Base-by-base conservation (phyloP, 495 filamentous ascomycete species). In the Sordaria brevicollis region DNA sequence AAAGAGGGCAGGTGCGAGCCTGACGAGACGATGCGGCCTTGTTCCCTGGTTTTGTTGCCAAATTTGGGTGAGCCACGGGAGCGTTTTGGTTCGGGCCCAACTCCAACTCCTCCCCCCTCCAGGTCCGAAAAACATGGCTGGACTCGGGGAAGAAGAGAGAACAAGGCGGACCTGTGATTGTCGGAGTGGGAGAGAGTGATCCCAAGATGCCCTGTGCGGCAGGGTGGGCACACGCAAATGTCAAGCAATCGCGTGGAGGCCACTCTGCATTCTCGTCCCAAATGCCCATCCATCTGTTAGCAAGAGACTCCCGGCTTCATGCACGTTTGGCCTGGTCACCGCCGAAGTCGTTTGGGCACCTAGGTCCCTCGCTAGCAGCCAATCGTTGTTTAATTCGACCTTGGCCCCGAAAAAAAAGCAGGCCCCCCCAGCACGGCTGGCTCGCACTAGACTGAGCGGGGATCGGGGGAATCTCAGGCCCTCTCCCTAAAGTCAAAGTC, bases 361-460 rank as follows among this genome's bases (percentile, higher is more conserved):
- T 15, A 34, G 43, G 74, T 76, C 70, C 41, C 68, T 54, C 67
- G 70, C 66, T 77, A 78, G 72, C 69, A 68, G 36, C 67, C 38
- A 41, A 66, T 43, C 25, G 65, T 57, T 19, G 66, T 69, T 71
- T 70, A 68, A 73, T 77, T 73, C 70, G 65, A 74, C 68, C 57
- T 35, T 25, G 8, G 49, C 70, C 72, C 65, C 62, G 13, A 31
- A 68, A 70, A 73, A 72, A 76, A 74, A 69, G 71, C 71, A 73
- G 70, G 71, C 71, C 65, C 70, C 71, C 74, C 75, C 71, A 68
- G 71, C 69, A 65, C 65, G 69, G 62, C 70, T 67, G 73, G 41
- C 29, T 35, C 66, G 43, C 68, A 66, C 73, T 74, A 75, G 74
- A 66, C 69, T 66, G 57, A 37, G 71, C 72, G 70, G 75, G 76